Base-by-base conservation (phyloP, 257 asterid genomes). In the Ilex aquifolium region DNA sequence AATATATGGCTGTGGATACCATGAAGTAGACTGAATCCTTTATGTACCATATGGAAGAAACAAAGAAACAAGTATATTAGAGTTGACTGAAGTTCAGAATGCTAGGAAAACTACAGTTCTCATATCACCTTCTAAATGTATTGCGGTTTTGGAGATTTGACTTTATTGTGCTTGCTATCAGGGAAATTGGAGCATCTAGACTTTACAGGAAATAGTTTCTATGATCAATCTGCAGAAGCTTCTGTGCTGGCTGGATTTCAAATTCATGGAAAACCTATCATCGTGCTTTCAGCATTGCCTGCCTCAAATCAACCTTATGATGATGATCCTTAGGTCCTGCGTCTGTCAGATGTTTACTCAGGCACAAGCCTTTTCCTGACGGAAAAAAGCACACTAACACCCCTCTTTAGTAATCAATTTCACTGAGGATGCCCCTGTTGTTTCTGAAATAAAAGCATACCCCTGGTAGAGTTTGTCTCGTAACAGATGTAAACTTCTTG, bases 171-270 rank as follows among this genome's bases (percentile, higher is more conserved):
- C 30, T 64, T 72, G 65, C 55, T 49, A 63, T 6, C 31, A 90
- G 97, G 93, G 59, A 87, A 72, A 65, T 69, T 91, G 64, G 77
- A 85, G 85, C 95, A 69, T 69, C 82, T 91, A 78, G 96, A 91
- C 76, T 79, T 91, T 82, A 64, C 84, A 12, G 95, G 95, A 62
- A 85, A 88, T 64, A 55, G 62, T 60, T 66, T 78, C 11, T 76
- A 78, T 69, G 64, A 69, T 62, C 74, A 62, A 68, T 57, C 59
- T 55, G 67, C 71, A 63, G 81, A 80, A 52, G 69, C 71, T 44
- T 69, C 83, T 12, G 63, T 67, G 65, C 68, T 79, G 66, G 76
- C 83, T 49, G 91, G 82, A 63, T 75, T 80, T 57, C 77, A 59
- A 69, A 50, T 32, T 50, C 66, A 69, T 21, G 95, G 91, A 46